Percentiles rank a stretch among this genome's conserved stretches.
These are phyloP conservation scores for Spizellomyces punctatus DNA, from an alignment of 192 early-diverging fungal species.

Conservation along the genomic window DNA sequence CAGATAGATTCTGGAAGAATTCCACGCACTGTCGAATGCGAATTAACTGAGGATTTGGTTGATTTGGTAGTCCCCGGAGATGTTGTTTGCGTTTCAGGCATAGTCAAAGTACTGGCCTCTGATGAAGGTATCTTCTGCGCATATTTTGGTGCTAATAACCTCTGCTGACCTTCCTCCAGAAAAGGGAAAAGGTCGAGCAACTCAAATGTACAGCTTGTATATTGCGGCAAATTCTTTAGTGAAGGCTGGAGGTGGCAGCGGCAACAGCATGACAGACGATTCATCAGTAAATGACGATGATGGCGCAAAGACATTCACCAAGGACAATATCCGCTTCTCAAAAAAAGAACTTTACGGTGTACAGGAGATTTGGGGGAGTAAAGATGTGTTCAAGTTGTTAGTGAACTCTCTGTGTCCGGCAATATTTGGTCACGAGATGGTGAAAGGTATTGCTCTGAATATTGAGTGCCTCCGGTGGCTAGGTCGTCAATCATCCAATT, in stretches of 20 bases:
- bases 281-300: slow-evolving; percentile 4
- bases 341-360: slow-evolving; percentile 74
- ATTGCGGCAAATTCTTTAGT: slow-evolving; percentile 67
- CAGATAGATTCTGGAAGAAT: slow-evolving; percentile 69
- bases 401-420: slow-evolving; percentile 80
- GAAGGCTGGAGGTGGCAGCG: slow-evolving; percentile 55
- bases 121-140: slow-evolving; percentile 55
- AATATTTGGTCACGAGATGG: slow-evolving; percentile 83
- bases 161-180: slow-evolving; percentile 20
- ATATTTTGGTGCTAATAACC: not conserved
- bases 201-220: slow-evolving; percentile 70
- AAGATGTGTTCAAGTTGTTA: slow-evolving; percentile 69
- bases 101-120: slow-evolving; percentile 74
- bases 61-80: slow-evolving; percentile 81
- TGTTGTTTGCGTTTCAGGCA: slow-evolving; percentile 74
- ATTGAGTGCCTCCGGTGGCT: slow-evolving; percentile 1
- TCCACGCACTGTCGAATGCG: slow-evolving; percentile 78
- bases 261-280: slow-evolving; percentile 26
- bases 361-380: slow-evolving; percentile 56
- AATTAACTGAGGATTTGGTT: slow-evolving; percentile 74
- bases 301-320: slow-evolving; percentile 48
- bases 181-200: slow-evolving; percentile 54
- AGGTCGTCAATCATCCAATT: not conserved
- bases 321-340: slow-evolving; percentile 72
- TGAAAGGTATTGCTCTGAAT: slow-evolving; percentile 53